Evolutionary conservation across 768 basidiomycete genomes (phyloP), one percentile per base, ranked within the genome.

Genomic region (Boletus subparvulus): DNA sequence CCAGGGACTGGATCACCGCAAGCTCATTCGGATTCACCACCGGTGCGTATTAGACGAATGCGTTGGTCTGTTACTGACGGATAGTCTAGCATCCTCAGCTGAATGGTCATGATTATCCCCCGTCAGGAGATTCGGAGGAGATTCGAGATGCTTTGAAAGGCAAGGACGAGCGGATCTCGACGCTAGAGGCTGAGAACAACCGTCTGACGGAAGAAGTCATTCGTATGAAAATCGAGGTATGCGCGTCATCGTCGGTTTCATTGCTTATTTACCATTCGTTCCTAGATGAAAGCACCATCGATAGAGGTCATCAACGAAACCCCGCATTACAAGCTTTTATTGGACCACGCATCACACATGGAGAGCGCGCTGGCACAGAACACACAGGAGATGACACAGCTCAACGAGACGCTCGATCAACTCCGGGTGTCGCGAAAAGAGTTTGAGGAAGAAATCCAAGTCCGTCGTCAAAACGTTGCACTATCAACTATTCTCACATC

Each of bases 1-100:
- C 59, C 28, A 5, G 64, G 58, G 73, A 70, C 81, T 81, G 77
- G 80, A 78, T 73, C 72, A 12, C 61, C 77, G 61, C 75, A 73
- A 69, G 70, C 69, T 64, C 77, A 76, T 73, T 78, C 80, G 73
- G 83, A 80, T 75, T 81, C 85, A 78, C 83, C 86, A 72, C 80
- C 76, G 77, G 88, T 89, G 81, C 83, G 88, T 87, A 79, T 78
- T 76, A 21, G 9, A 78, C 74, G 48, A 6, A 8, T 65, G 63
- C 45, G 61, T 62, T 69, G 19, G 17, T n/a, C 2, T n/a, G 32
- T 50, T n/a, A 11, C 58, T 72, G 77, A 87, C 77, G 16, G 62
- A 32, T 53, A 48, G 63, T 32, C 4, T 67, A 88, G 85, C 79
- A 69, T 47, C 64, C 67, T 33, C 74, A 71, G 50, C 36, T 61